Conservation (phyloP, 2,329 filamentous ascomycete genomes). For the Metarhizium robertsii region DNA sequence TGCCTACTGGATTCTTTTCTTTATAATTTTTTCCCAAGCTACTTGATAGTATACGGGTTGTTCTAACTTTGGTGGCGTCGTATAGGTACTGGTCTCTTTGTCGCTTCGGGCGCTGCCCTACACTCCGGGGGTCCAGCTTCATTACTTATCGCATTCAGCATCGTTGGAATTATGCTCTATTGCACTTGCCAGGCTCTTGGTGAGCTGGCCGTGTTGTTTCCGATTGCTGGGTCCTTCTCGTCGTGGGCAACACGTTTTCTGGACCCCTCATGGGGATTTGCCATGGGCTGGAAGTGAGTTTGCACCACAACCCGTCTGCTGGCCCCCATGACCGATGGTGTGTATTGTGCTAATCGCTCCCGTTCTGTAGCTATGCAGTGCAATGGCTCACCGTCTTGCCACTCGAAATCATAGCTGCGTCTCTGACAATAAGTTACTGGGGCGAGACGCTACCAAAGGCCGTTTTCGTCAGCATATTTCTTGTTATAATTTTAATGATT, state of each 20-base stretch:
- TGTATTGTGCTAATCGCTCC: constrained; percentile 1
- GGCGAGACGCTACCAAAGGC: constrained; percentile 52
- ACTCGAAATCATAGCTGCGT: constrained; percentile 78
- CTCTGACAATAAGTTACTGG: constrained; percentile 80
- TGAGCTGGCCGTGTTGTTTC: constrained; percentile 83
- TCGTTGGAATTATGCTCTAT: constrained; percentile 82
- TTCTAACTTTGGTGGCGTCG: neutral
- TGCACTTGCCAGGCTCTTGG: constrained; percentile 87
- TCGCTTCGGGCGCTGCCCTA: constrained; percentile 68
- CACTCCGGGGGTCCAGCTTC: constrained; percentile 68
- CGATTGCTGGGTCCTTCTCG: constrained; percentile 85
- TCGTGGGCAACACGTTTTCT: constrained; percentile 87
- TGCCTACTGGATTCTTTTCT: constrained; percentile 3
- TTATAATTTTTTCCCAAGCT: neutral
- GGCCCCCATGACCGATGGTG: too few relatives aligned
- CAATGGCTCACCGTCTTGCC: constrained; percentile 82
- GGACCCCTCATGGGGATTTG: constrained; percentile 89
- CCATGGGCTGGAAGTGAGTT: constrained; percentile 85
- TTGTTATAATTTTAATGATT: constrained; percentile 65
- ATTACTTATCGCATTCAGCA: constrained; percentile 63
- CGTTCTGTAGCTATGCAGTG: constrained; percentile 57
- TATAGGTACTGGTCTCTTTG: constrained; percentile 63
- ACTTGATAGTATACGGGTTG: neutral
- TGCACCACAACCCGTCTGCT: too few relatives aligned
- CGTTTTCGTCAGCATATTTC: constrained; percentile 77